Percentiles rank a stretch among this genome's conserved stretches.
These are phyloP conservation scores for Volvariella surrecta DNA, from an alignment of 1,284 basidiomycete species.

Conservation along the genomic window DNA sequence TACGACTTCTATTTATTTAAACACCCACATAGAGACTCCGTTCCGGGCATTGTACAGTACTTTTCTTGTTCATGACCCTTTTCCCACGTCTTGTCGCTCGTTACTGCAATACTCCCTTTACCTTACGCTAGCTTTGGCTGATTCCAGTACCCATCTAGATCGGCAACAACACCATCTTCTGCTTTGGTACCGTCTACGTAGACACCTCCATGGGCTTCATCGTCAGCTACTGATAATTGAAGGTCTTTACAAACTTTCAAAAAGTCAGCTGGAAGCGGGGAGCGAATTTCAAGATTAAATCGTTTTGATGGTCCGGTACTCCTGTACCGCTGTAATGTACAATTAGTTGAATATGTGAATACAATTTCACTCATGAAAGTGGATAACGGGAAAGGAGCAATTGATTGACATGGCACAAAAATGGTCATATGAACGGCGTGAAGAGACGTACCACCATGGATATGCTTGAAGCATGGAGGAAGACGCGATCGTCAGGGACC, in stretches of 20 bases:
- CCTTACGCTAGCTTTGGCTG: conserved; percentile 3
- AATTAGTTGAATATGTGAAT: background rate
- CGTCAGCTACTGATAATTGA: conserved; percentile 27
- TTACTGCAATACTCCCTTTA: background rate
- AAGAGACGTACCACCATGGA: conserved; percentile 39
- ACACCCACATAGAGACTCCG: too few species aligned
- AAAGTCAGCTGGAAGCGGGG: conserved; percentile 48
- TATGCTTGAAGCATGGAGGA: conserved; percentile 51
- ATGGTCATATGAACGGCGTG: too few species aligned
- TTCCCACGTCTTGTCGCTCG: background rate
- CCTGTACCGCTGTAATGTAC: conserved; percentile 40
- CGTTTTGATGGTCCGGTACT: conserved; percentile 33
- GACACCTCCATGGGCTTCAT: conserved; percentile 33
- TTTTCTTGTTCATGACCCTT: background rate
- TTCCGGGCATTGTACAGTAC: background rate
- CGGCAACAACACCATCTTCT: conserved; percentile 25
- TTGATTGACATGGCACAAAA: too few species aligned
- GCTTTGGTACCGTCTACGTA: conserved; percentile 31
- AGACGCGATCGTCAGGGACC: conserved; percentile 39
- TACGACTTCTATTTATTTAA: too few species aligned
- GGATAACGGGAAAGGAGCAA: too few species aligned
- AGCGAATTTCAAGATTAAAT: conserved; percentile 38
- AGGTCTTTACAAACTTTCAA: conserved; percentile 33
- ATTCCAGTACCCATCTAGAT: conserved; percentile 32
- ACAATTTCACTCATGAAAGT: background rate